Base-by-base conservation (phyloP, 75 land plant species). In the Sequoia sempervirens region DNA sequence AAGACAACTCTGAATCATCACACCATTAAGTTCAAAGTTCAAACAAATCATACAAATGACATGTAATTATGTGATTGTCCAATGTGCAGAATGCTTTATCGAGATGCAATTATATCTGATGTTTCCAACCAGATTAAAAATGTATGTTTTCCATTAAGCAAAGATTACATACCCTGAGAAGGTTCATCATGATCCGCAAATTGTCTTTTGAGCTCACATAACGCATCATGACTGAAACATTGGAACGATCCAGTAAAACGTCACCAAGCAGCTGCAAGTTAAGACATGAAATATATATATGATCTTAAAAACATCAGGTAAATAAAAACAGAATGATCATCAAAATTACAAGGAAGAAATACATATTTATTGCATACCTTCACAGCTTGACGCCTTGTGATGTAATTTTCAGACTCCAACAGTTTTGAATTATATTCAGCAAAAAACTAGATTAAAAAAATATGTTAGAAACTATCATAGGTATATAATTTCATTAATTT, bases 121-220 rank as follows among this genome's bases (percentile, higher is more conserved):
- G 3, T 70, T 70, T 23, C 73, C 73, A 30, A 30, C 73, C 9
- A 32, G 15, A 70, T 70, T 70, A 82, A 83, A 32, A 40, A 37
- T 32, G 13, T 32, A 68, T 28, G n/a, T 20, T 38, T 36, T 5
- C 79, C 20, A 79, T 36, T 13, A 11, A 40, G 20, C 46, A 40
- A 40, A 79, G 13, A 79, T 53, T 47, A 81, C 74, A 56, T 91
- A 95, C 97, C 84, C 93, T 90, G 6, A 97, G 93, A 83, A 97
- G 99, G 90, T 97, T 95, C 99, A 97, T 97, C 37, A 97, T 89
- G 52, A 96, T 94, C 80, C 92, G 88, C 76, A 97, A 86, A 82
- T 97, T 97, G 32, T 97, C 99, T 87, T 92, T 93, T 82, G 99
- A 96, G 87, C 93, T 90, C 47, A 97, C 98, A 90, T 97, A 97